phyloP scores from a whole-genome alignment of 768 basidiomycete genomes.

The Amanita muscaria region DNA sequence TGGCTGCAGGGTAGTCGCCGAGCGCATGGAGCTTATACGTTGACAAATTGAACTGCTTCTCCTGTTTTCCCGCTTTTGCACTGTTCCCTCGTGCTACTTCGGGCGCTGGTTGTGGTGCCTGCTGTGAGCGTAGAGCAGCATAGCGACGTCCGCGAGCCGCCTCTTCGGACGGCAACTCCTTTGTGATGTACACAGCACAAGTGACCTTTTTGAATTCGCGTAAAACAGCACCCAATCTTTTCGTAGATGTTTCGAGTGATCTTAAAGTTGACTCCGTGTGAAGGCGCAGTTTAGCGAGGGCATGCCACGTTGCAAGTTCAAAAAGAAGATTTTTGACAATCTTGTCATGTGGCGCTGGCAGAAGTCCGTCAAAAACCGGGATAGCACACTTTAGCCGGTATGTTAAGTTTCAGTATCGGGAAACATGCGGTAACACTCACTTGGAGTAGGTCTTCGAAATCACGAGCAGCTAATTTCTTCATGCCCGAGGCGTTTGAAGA shows the following conservation, averaged over 20 bases:
- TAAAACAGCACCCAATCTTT: constrained; percentile 17
- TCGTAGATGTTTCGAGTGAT: constrained; percentile 19
- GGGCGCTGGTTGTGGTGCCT: constrained; percentile 9
- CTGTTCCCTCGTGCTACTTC: constrained; percentile 12
- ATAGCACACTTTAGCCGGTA: constrained; percentile 20
- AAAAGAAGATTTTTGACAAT: constrained; percentile 22
- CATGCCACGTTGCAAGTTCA: constrained; percentile 26
- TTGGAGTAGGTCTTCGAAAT: constrained; percentile 37
- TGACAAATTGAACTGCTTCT: constrained; percentile 12
- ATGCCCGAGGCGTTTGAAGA: constrained; percentile 24
- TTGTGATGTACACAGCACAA: constrained; percentile 14
- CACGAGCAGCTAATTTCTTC: constrained; percentile 21
- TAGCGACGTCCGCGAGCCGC: constrained; percentile 15
- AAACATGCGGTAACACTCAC: constrained; percentile 15
- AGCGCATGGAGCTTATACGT: constrained; percentile 25
- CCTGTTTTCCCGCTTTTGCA: constrained; percentile 6
- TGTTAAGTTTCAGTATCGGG: background rate
- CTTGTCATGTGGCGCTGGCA: constrained; percentile 22
- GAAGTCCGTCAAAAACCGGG: constrained; percentile 29
- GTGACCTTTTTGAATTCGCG: constrained; percentile 16
- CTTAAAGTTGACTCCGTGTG: constrained; percentile 9
- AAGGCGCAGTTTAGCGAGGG: constrained; percentile 23
- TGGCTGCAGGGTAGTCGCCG: constrained; percentile 17
- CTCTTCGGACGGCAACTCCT: constrained; percentile 19
- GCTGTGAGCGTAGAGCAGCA: background rate